Evolutionary conservation across 305 asterid genomes (phyloP).

Genomic region (Lippia alba): DNA sequence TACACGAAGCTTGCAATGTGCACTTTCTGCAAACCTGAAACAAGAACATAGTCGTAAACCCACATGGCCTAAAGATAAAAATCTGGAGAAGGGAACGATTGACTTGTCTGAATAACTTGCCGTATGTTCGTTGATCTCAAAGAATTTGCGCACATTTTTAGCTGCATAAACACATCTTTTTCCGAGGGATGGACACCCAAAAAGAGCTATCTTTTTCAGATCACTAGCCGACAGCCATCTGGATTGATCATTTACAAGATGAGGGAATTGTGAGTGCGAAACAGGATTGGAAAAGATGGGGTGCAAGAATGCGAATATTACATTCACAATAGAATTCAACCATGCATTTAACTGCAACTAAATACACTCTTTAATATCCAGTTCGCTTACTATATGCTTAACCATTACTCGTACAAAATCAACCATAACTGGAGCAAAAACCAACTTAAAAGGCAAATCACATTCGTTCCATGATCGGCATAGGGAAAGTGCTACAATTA

Average conservation of each 20-base stretch:
- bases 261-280: conserved; percentile 19
- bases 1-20: conserved; percentile 58
- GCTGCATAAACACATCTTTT: conserved; percentile 51
- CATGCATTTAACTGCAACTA: neutral
- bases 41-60: conserved; percentile 11
- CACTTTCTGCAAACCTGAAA: conserved; percentile 77
- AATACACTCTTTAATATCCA: neutral
- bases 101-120: conserved; percentile 47
- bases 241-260: conserved; percentile 38
- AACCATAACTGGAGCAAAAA: neutral
- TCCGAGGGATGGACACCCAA: conserved; percentile 80
- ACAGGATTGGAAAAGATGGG: neutral
- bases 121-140: conserved; percentile 62
- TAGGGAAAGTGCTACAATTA: neutral
- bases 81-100: neutral
- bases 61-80: too few species aligned
- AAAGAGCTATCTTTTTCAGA: conserved; percentile 69
- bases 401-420: too few species aligned
- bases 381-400: neutral
- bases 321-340: neutral
- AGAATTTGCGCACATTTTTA: conserved; percentile 69
- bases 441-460: neutral
- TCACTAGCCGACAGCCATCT: conserved; percentile 92
- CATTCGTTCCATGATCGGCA: neutral
- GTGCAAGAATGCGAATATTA: neutral